phyloP scores from a whole-genome alignment of 179 eudicot species.

The Nepenthes alata region DNA sequence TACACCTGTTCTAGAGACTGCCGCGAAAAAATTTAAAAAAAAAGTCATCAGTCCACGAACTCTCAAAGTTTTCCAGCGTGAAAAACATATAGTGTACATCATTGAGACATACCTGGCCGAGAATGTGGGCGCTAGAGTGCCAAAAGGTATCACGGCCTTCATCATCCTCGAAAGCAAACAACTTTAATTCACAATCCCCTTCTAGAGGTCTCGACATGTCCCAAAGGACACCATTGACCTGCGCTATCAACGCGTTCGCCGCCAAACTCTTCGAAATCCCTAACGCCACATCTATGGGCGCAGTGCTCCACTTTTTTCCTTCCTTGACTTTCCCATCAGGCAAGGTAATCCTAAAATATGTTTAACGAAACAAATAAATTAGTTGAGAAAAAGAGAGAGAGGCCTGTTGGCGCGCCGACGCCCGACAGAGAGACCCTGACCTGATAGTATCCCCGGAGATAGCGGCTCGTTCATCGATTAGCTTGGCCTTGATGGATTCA shows the following conservation, averaged over 20 bases:
- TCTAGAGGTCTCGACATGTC: constrained; percentile 86
- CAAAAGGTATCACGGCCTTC: constrained; percentile 93
- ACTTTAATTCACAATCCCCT: constrained; percentile 56
- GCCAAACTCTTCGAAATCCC: constrained; percentile 80
- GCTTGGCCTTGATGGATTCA: constrained; percentile 36
- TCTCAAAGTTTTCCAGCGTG: background rate
- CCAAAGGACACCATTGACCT: constrained; percentile 72
- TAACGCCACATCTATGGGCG: constrained; percentile 64
- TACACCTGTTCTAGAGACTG: constrained; percentile 76
- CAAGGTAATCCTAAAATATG: constrained; percentile 48
- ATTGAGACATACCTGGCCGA: constrained; percentile 48
- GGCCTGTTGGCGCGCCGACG: too few species aligned
- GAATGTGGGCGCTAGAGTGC: constrained; percentile 98
- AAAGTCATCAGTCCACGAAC: background rate
- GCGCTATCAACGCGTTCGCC: constrained; percentile 63
- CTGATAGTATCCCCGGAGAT: constrained; percentile 46
- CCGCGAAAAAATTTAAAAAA: constrained; percentile 4
- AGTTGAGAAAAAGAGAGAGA: background rate
- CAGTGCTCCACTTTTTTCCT: constrained; percentile 62
- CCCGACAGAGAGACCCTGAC: constrained; percentile 11
- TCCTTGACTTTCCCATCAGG: constrained; percentile 88
- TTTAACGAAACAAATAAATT: background rate
- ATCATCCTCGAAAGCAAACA: constrained; percentile 65
- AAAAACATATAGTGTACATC: background rate
- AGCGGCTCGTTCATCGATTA: constrained; percentile 22